phyloP scores from a whole-genome alignment of 1,284 basidiomycete species.

The Marasmius oreades region DNA sequence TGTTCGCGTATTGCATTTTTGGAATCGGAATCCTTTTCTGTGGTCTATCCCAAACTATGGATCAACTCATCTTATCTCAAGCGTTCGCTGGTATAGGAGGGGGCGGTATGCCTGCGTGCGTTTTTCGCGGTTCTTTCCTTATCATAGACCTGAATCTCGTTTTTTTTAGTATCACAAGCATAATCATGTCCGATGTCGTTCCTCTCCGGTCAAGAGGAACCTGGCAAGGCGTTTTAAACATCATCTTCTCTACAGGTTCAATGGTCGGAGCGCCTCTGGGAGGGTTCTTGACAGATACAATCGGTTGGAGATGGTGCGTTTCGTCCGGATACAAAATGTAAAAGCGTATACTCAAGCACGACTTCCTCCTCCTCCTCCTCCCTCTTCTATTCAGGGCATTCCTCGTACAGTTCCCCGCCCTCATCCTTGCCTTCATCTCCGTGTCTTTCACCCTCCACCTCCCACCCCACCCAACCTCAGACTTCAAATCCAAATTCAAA shows the following conservation, averaged over 20 bases:
- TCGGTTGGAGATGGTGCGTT: slow-evolving; percentile 63
- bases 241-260: slow-evolving; percentile 53
- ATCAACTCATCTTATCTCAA: slow-evolving; percentile 50
- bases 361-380: too few relatives aligned
- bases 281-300: slow-evolving; percentile 53
- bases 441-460: slow-evolving; percentile 48
- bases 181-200: slow-evolving; percentile 60
- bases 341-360: not conserved
- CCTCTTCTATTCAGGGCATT: slow-evolving; percentile 43
- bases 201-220: slow-evolving; percentile 57
- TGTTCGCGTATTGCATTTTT: slow-evolving; percentile 54
- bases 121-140: slow-evolving; percentile 6
- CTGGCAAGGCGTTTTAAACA: slow-evolving; percentile 61
- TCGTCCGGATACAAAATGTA: not conserved
- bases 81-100: slow-evolving; percentile 62
- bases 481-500: slow-evolving; percentile 45
- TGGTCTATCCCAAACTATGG: slow-evolving; percentile 52
- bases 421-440: slow-evolving; percentile 47
- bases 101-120: slow-evolving; percentile 62
- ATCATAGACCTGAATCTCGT: not conserved
- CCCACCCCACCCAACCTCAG: slow-evolving; percentile 34
- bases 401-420: slow-evolving; percentile 53
- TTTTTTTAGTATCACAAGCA: slow-evolving; percentile 47
- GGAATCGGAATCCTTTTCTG: slow-evolving; percentile 51
- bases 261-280: slow-evolving; percentile 56